Conservation (phyloP, 345 rosid species). For the Passiflora organensis region DNA sequence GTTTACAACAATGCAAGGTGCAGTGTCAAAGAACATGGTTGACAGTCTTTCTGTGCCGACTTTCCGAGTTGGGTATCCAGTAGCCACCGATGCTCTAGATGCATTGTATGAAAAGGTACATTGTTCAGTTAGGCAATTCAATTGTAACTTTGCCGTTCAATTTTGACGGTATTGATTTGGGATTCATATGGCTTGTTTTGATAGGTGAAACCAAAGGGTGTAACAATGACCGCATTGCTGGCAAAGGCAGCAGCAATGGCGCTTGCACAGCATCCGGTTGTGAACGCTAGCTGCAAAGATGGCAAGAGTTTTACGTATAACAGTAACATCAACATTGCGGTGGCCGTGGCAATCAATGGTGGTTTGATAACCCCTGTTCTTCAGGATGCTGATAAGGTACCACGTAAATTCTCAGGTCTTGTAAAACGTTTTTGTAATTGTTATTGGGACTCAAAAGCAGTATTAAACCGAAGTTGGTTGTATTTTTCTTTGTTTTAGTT, state of each 20-base stretch:
- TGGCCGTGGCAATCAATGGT: slow-evolving; percentile 91
- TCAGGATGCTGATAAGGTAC: slow-evolving; percentile 91
- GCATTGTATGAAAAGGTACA: slow-evolving; percentile 75
- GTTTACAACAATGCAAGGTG: slow-evolving; percentile 83
- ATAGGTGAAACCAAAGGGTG: slow-evolving; percentile 94
- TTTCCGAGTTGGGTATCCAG: slow-evolving; percentile 89
- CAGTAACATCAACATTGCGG: slow-evolving; percentile 70
- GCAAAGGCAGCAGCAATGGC: slow-evolving; percentile 98
- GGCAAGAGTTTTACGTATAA: slow-evolving; percentile 79
- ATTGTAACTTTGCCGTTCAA: slow-evolving; percentile 23
- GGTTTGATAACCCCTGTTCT: slow-evolving; percentile 97
- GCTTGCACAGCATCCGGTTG: slow-evolving; percentile 85
- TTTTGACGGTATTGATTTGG: slow-evolving; percentile 15
- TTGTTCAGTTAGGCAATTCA: neutral
- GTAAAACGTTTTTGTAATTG: neutral
- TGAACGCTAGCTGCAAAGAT: slow-evolving; percentile 81
- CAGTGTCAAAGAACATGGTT: slow-evolving; percentile 81
- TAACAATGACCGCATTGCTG: slow-evolving; percentile 86
- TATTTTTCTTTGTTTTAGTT: slow-evolving; percentile 40
- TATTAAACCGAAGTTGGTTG: slow-evolving; percentile 9
- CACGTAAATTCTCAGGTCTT: neutral
- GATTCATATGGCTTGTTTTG: slow-evolving; percentile 1
- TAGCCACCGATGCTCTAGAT: slow-evolving; percentile 74
- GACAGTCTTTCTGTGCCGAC: slow-evolving; percentile 84
- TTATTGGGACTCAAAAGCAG: neutral